phyloP scores from a whole-genome alignment of 1,139 yeast genomes.

The Saccharomyces uvarum region DNA sequence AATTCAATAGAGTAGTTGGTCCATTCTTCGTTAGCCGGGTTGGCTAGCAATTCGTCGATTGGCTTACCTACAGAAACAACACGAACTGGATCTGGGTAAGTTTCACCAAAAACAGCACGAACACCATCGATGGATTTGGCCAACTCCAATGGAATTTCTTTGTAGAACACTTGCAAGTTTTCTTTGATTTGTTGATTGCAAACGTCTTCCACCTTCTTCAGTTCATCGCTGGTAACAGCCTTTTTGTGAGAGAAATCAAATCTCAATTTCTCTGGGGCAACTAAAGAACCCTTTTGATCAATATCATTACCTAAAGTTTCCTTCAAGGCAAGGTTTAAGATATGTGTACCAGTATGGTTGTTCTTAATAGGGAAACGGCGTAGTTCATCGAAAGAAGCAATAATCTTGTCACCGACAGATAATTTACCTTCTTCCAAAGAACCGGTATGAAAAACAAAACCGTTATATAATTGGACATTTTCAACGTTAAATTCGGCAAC shows the following conservation, averaged over 20 bases:
- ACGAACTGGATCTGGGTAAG: conserved; percentile 97
- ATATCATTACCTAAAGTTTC: conserved; percentile 80
- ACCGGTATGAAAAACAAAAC: conserved; percentile 94
- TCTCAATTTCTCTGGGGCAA: conserved; percentile 88
- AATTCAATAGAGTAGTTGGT: conserved; percentile 74
- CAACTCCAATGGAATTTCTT: conserved; percentile 65
- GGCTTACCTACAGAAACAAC: conserved; percentile 93
- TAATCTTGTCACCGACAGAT: conserved; percentile 57
- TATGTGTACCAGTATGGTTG: conserved; percentile 97
- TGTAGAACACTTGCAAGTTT: conserved; percentile 65
- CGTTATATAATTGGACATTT: conserved; percentile 87
- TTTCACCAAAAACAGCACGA: conserved; percentile 97
- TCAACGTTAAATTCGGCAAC: conserved; percentile 78
- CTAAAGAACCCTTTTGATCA: conserved; percentile 95
- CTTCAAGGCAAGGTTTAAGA: conserved; percentile 80
- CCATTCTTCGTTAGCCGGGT: conserved; percentile 74
- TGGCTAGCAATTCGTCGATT: conserved; percentile 66
- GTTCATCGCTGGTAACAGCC: conserved; percentile 62
- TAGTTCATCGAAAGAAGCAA: conserved; percentile 83
- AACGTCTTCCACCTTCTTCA: conserved; percentile 66
- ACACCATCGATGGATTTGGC: conserved; percentile 77
- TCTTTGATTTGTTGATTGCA: conserved; percentile 64
- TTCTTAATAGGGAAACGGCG: conserved; percentile 96
- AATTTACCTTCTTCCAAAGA: conserved; percentile 67
- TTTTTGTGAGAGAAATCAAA: conserved; percentile 93